Conservation (phyloP, 2,329 filamentous ascomycete species). For the Microsporum audouinii region DNA sequence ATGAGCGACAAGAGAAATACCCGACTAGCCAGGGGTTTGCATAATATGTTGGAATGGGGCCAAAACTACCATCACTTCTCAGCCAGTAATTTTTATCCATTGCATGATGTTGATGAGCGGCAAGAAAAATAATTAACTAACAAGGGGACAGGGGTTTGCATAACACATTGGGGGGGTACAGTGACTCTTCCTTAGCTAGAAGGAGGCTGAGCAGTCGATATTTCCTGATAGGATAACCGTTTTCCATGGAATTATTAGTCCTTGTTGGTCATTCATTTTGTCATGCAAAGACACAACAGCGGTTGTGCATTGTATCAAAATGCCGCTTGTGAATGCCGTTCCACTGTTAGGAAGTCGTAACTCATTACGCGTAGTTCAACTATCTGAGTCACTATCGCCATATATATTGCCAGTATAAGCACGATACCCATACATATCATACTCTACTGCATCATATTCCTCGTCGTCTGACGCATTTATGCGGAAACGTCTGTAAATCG, state of each 20-base stretch:
- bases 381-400: conserved; percentile 15
- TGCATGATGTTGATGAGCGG: not conserved
- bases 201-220: not conserved
- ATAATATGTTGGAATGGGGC: not conserved
- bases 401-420: conserved; percentile 21
- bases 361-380: not conserved
- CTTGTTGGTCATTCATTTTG: not conserved
- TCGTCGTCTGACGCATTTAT: conserved; percentile 35
- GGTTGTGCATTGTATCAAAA: too few relatives aligned
- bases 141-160: not conserved
- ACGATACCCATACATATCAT: conserved; percentile 17
- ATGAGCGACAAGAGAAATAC: too few relatives aligned
- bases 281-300: not conserved
- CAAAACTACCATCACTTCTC: not conserved
- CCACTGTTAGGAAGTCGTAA: too few relatives aligned
- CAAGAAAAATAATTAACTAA: not conserved
- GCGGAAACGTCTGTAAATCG: conserved; percentile 32
- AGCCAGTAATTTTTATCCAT: not conserved
- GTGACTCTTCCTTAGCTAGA: too few relatives aligned
- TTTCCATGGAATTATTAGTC: not conserved
- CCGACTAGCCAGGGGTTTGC: not conserved
- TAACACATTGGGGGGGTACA: too few relatives aligned
- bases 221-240: not conserved
- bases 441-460: conserved; percentile 32
- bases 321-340: too few relatives aligned